A percentile compares a stretch with the other conserved stretches of the same genome.
These are phyloP conservation scores for Talaromyces sp. DNA, from an alignment of 2,329 filamentous ascomycete species.

Conservation along the genomic window DNA sequence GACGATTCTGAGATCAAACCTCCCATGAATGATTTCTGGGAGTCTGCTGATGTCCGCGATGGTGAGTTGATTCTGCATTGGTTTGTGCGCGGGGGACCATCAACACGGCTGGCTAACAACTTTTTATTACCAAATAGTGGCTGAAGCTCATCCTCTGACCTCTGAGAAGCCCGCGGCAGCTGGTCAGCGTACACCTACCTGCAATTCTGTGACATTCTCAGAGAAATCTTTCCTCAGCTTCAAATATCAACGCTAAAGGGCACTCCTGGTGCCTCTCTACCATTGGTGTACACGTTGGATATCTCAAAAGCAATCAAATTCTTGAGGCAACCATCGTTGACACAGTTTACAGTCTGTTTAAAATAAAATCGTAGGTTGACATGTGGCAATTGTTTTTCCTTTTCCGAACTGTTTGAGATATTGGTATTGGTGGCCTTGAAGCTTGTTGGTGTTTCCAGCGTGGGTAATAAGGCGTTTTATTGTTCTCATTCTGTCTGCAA, in stretches of 20 bases:
- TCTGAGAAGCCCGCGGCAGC: constrained; percentile 36
- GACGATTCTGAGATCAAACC: constrained; percentile 52
- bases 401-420: background rate
- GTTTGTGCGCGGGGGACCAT: background rate
- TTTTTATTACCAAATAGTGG: constrained; percentile 22
- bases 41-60: constrained; percentile 51
- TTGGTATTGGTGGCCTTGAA: background rate
- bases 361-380: background rate
- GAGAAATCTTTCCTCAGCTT: constrained; percentile 36
- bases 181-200: constrained; percentile 38
- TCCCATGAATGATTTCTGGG: constrained; percentile 51
- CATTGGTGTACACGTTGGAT: background rate
- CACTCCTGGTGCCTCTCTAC: background rate
- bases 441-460: background rate
- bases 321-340: background rate
- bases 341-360: background rate
- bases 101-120: background rate
- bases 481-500: too few species aligned
- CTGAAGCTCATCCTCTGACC: constrained; percentile 39
- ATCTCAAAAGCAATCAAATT: background rate
- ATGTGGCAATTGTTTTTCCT: background rate
- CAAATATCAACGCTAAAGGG: background rate
- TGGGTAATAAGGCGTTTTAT: too few species aligned
- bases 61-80: background rate
- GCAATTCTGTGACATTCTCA: constrained; percentile 35